Base-by-base conservation (phyloP, 345 rosid species). In the Lenwebbia sp. region DNA sequence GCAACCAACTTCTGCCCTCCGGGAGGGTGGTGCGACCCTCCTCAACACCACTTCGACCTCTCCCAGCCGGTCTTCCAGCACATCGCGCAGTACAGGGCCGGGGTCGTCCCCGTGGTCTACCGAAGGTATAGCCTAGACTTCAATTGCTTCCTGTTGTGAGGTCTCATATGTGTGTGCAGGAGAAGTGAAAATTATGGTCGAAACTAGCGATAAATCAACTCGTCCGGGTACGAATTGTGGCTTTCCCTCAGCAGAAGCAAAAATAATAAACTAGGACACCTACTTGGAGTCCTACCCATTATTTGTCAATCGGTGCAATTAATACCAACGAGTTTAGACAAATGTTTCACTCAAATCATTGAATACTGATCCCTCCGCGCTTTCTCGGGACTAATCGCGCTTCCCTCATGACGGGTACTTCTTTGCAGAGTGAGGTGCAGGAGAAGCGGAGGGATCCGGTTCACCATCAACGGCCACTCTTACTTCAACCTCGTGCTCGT, bases 1-100 rank as follows among this genome's bases (percentile, higher is more conserved):
- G 96, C 98, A 55, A 95, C 98, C 58, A 95, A 95, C 88, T 95
- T 95, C 86, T 95, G 98, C 90, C 98, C 96, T 40, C 96, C 98
- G n/a, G 96, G 98, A 17, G 98, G 98, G 60, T 93, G 94, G 90
- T 95, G 98, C 57, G 95, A 95, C 90, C 94, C 97, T 89, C 95
- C 97, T 4, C 91, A 92, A 84, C 95, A 86, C 84, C 98, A 95
- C 87, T 95, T 95, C 37, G 98, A 95, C 83, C 94, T 95, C 85
- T 95, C 98, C 85, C 98, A 95, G 87, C 98, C 98, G 1, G 88
- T 94, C 62, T 95, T 92, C 88, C 92, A 95, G 74, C 92, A 86
- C 82, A 95, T 95, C 62, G 98, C 96, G 22, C 92, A 89, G 21
- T 95, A 95, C 86, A 92, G 87, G 85, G 93, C 98, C 26, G 98